Percentiles rank a stretch among this genome's conserved stretches.
Conservation (phyloP, 2,329 filamentous ascomycete species). For the Botryotinia calthae region DNA sequence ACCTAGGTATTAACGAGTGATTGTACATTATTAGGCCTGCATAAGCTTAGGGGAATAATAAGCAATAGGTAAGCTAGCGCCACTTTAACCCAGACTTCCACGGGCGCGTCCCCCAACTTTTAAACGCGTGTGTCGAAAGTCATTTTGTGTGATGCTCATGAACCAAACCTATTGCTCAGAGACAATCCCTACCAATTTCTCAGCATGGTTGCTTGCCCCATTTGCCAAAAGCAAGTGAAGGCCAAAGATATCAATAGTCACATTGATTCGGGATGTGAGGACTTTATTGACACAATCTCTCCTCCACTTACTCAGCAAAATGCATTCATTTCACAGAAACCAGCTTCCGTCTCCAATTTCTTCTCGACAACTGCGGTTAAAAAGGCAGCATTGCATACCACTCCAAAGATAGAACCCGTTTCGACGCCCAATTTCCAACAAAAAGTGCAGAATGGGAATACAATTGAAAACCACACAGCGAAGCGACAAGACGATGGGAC, state of each 20-base stretch:
- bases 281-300: conserved; percentile 56
- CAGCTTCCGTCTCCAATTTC: conserved; percentile 51
- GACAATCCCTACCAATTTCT: conserved; percentile 6
- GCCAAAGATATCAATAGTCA: conserved; percentile 80
- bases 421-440: conserved; percentile 38
- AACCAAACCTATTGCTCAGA: neutral
- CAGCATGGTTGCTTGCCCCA: conserved; percentile 68
- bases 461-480: conserved; percentile 26
- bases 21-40: neutral
- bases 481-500: conserved; percentile 32
- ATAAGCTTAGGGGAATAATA: neutral
- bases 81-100: neutral
- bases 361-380: conserved; percentile 62
- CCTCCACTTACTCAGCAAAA: conserved; percentile 41
- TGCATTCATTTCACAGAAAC: conserved; percentile 46
- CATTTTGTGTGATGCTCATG: neutral
- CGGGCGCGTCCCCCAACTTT: conserved; percentile 1
- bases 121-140: neutral
- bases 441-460: conserved; percentile 37
- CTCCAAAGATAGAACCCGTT: conserved; percentile 37
- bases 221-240: conserved; percentile 72
- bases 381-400: conserved; percentile 41
- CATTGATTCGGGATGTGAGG: conserved; percentile 78
- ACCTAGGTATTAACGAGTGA: neutral
- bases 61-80: neutral